Conservation (phyloP, 1,284 basidiomycete genomes). For the Sutorius eximius region DNA sequence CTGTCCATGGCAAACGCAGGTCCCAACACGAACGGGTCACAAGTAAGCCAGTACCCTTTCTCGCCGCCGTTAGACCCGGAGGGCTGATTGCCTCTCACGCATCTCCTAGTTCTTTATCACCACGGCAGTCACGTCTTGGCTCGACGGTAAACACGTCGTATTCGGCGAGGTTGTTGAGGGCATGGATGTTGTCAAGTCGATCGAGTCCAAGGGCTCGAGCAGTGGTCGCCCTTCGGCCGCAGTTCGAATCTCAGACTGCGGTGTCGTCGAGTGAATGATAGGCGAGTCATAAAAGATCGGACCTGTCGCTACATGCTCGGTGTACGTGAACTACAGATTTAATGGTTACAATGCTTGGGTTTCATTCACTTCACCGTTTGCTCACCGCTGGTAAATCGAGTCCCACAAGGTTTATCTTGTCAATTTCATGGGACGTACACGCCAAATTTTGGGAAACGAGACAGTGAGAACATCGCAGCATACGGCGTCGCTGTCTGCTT, state of each 20-base stretch:
- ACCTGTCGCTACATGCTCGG: background rate
- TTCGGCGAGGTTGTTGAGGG: slow-evolving; percentile 84
- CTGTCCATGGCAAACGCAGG: slow-evolving; percentile 92
- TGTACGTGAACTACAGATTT: slow-evolving; percentile 1
- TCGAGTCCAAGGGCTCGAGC: slow-evolving; percentile 66
- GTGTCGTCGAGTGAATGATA: slow-evolving; percentile 39
- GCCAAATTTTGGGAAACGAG: too few relatives aligned
- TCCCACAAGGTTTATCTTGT: too few relatives aligned
- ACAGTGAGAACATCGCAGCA: too few relatives aligned
- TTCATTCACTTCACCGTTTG: background rate
- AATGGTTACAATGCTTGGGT: slow-evolving; percentile 7
- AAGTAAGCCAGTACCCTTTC: slow-evolving; percentile 39
- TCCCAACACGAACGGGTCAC: slow-evolving; percentile 71
- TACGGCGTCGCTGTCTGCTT: too few relatives aligned
- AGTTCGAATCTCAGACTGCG: slow-evolving; percentile 67
- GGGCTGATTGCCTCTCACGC: background rate
- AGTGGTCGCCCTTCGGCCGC: slow-evolving; percentile 52
- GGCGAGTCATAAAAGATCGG: background rate
- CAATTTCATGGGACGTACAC: too few relatives aligned
- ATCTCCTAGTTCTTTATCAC: slow-evolving; percentile 79
- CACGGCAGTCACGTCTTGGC: slow-evolving; percentile 76
- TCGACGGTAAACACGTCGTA: slow-evolving; percentile 80
- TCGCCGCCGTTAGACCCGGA: background rate
- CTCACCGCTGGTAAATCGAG: too few relatives aligned
- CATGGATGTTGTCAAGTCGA: slow-evolving; percentile 72